These are phyloP conservation scores for Ogataea populi-albae DNA, from an alignment of 805 yeast genomes.

Conservation along the genomic window DNA sequence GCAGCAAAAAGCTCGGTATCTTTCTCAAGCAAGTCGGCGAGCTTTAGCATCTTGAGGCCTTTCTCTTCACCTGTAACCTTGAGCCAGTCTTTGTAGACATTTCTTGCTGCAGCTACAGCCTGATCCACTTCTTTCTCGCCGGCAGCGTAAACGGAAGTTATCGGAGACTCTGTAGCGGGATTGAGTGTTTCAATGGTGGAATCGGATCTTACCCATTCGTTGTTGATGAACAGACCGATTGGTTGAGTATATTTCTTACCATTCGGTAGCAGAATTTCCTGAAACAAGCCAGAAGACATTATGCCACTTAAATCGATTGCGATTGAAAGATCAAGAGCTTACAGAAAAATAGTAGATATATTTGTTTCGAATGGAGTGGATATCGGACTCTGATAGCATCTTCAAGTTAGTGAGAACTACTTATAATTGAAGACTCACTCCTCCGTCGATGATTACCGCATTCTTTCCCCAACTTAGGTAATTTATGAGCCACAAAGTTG, in stretches of 20 bases:
- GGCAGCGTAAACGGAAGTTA: constrained; percentile 48
- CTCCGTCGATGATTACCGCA: no score
- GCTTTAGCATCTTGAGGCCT: constrained; percentile 39
- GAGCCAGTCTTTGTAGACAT: constrained; percentile 47
- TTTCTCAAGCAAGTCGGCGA: constrained; percentile 50
- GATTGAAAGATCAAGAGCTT: no score
- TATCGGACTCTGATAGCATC: no score
- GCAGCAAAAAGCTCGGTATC: constrained; percentile 47
- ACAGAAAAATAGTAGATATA: no score
- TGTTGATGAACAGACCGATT: constrained; percentile 60
- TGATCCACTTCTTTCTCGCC: constrained; percentile 44
- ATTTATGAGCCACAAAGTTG: no score
- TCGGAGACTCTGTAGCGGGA: constrained; percentile 49
- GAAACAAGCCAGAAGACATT: constrained; percentile 11
- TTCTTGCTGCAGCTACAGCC: constrained; percentile 50
- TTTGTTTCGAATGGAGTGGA: no score
- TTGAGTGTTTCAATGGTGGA: constrained; percentile 41
- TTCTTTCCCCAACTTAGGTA: no score
- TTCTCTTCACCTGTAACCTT: constrained; percentile 41
- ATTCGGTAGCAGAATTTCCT: constrained; percentile 37
- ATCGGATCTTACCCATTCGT: constrained; percentile 45
- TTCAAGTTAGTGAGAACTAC: no score
- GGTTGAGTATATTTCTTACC: constrained; percentile 54
- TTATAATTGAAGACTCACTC: no score
- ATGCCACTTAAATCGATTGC: no score